These are phyloP conservation scores for Pythium grandisporangium DNA, from an alignment of 352 stramenopile genomes.

Conservation along the genomic window DNA sequence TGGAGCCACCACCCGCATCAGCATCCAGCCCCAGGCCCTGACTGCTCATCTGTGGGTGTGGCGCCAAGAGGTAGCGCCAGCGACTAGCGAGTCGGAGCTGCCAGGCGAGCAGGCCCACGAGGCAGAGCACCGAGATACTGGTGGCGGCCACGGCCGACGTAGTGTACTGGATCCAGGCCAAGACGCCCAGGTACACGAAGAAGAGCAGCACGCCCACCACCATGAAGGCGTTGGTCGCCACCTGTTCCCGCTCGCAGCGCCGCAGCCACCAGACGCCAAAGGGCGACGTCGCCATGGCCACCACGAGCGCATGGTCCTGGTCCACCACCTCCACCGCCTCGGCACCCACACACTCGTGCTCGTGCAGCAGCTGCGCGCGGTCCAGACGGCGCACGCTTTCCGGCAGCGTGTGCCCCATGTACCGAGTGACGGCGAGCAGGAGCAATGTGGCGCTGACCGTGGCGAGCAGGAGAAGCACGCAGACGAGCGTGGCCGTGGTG, in stretches of 20 bases:
- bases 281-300: too few relatives aligned
- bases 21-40: too few relatives aligned
- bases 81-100: slow-evolving; percentile 64
- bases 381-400: slow-evolving; percentile 36
- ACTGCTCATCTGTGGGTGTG: too few relatives aligned
- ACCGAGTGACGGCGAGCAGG: slow-evolving; percentile 58
- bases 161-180: slow-evolving; percentile 71
- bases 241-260: slow-evolving; percentile 57
- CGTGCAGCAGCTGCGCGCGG: slow-evolving; percentile 30
- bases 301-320: too few relatives aligned
- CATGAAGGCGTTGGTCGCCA: slow-evolving; percentile 68
- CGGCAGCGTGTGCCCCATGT: slow-evolving; percentile 40
- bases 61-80: slow-evolving; percentile 63
- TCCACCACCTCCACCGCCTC: too few relatives aligned
- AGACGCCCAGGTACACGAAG: slow-evolving; percentile 50
- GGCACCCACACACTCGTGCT: too few relatives aligned
- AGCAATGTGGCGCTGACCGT: slow-evolving; percentile 64
- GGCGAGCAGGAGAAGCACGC: slow-evolving; percentile 39
- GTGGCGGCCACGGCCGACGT: slow-evolving; percentile 22
- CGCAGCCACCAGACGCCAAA: slow-evolving; percentile 64
- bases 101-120: slow-evolving; percentile 43
- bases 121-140: slow-evolving; percentile 35
- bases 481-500: slow-evolving; percentile 37
- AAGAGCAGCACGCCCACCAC: slow-evolving; percentile 54
- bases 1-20: too few relatives aligned